These are phyloP conservation scores for Pseudopediastrum boryanum DNA, from an alignment of 139 green algal species.

Conservation along the genomic window DNA sequence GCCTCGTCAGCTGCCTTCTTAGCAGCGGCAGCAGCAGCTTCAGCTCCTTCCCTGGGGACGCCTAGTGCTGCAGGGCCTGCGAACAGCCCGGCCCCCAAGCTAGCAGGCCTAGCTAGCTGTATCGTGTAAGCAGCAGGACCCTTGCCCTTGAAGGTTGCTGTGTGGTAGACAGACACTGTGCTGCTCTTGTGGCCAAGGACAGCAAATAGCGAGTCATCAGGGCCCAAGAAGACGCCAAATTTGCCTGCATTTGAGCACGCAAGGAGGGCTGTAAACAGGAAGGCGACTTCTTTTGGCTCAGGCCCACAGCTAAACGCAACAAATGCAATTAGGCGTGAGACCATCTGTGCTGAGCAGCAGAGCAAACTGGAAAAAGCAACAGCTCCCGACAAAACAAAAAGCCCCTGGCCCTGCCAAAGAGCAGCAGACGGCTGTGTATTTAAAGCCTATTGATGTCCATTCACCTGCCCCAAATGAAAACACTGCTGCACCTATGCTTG, in stretches of 20 bases:
- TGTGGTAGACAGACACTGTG: conserved; percentile 37
- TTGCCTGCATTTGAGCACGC: conserved; percentile 33
- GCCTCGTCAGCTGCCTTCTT: conserved; percentile 14
- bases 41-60: neutral
- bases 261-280: too few species aligned
- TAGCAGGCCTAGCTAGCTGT: conserved; percentile 20
- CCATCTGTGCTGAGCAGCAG: too few species aligned
- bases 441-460: too few species aligned
- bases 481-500: too few species aligned
- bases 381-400: too few species aligned
- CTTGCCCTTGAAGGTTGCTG: conserved; percentile 1
- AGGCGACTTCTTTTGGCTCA: too few species aligned
- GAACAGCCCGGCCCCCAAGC: conserved; percentile 29
- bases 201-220: conserved; percentile 45
- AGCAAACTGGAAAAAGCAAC: too few species aligned
- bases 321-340: too few species aligned
- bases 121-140: conserved; percentile 36
- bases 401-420: too few species aligned
- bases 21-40: neutral
- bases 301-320: too few species aligned
- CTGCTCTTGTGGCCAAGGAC: conserved; percentile 26
- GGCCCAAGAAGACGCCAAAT: conserved; percentile 48
- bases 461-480: too few species aligned
- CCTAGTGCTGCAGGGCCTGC: conserved; percentile 11
- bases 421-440: too few species aligned